These are phyloP conservation scores for Agrocybe chaxingu DNA, from an alignment of 768 basidiomycete genomes.

Conservation along the genomic window DNA sequence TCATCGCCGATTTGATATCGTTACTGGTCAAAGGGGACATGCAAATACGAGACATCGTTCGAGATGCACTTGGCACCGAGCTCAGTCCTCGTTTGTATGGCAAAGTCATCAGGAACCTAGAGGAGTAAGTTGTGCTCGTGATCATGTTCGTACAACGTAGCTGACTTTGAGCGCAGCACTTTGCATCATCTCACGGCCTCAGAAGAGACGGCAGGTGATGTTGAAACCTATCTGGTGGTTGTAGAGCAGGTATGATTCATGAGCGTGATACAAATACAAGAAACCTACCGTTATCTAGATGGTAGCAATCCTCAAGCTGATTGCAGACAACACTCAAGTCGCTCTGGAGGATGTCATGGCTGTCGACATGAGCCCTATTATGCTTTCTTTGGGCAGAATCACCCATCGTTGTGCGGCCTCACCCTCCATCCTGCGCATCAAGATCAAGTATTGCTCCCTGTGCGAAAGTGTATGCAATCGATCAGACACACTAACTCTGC, in stretches of 20 bases:
- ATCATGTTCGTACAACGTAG: not conserved
- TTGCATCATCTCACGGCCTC: constrained; percentile 21
- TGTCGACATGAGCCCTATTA: constrained; percentile 60
- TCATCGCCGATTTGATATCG: constrained; percentile 67
- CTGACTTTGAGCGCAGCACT: constrained; percentile 6
- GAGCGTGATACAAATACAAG: not conserved
- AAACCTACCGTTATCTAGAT: constrained; percentile 39
- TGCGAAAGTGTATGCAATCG: constrained; percentile 67
- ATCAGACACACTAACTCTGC: constrained; percentile 55
- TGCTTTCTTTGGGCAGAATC: constrained; percentile 59
- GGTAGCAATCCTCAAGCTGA: constrained; percentile 69
- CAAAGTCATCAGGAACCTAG: constrained; percentile 65
- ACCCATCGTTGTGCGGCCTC: constrained; percentile 59
- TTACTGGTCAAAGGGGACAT: constrained; percentile 61
- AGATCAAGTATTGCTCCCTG: constrained; percentile 72
- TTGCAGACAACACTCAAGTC: constrained; percentile 68
- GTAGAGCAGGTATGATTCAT: constrained; percentile 62
- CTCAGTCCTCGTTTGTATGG: constrained; percentile 68
- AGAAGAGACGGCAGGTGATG: constrained; percentile 32
- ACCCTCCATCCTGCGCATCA: constrained; percentile 53
- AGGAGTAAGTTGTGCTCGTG: constrained; percentile 53
- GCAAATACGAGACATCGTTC: constrained; percentile 71
- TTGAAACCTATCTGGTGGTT: constrained; percentile 46
- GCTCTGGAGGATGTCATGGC: constrained; percentile 57
- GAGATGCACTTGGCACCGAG: constrained; percentile 79